These are phyloP conservation scores for Pachyrhizus erosus DNA, from an alignment of 306 rosid genomes.

Conservation along the genomic window DNA sequence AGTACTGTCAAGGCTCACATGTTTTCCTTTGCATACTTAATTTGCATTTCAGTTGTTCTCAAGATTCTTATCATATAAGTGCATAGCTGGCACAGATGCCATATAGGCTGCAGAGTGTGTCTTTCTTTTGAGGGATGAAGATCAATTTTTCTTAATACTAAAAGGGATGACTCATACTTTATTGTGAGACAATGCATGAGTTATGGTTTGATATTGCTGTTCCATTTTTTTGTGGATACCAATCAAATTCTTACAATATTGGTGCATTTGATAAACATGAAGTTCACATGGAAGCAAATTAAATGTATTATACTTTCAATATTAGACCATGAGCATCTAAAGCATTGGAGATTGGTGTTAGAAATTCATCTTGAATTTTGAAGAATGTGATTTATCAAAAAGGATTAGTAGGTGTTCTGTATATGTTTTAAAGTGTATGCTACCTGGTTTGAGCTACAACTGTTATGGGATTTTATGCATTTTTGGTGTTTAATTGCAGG, in stretches of 20 bases:
- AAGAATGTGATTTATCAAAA: conserved; percentile 34
- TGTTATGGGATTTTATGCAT: conserved; percentile 19
- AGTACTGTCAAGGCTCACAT: not conserved
- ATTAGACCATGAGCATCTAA: conserved; percentile 14
- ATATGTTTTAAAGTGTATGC: conserved; percentile 19
- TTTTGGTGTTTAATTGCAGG: conserved; percentile 57
- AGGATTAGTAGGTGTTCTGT: conserved; percentile 30
- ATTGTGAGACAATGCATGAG: not conserved
- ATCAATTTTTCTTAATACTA: not conserved
- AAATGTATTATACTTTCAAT: conserved; percentile 20
- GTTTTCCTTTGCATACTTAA: conserved; percentile 26
- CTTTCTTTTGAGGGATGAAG: not conserved
- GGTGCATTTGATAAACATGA: conserved; percentile 1
- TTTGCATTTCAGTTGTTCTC: conserved; percentile 31
- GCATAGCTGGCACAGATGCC: conserved; percentile 24
- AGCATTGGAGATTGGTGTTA: conserved; percentile 37
- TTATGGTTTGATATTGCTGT: not conserved
- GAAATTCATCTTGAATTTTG: conserved; percentile 24
- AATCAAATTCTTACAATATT: conserved; percentile 16
- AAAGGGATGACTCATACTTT: not conserved
- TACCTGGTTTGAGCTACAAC: conserved; percentile 26
- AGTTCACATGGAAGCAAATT: not conserved
- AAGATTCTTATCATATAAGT: not conserved
- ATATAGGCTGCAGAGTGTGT: not conserved
- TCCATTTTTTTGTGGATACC: not conserved